phyloP scores from a whole-genome alignment of 306 rosid genomes.

The Dryas octopetala region DNA sequence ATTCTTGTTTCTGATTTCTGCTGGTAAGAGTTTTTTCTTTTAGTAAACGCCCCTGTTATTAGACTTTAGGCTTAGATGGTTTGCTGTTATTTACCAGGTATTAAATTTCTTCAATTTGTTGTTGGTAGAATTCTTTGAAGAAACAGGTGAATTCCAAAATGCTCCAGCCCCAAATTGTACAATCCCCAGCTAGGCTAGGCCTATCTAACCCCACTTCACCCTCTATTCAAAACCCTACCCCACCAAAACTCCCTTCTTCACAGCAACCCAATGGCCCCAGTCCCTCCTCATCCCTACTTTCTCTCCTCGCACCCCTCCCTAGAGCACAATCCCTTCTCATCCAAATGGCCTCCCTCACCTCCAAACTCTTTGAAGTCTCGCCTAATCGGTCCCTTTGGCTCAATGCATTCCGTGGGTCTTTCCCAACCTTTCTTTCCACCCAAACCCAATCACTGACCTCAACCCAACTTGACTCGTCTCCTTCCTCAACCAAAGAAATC shows the following conservation, averaged over 20 bases:
- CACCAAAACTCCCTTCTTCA: slow-evolving; percentile 66
- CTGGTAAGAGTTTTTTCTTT: slow-evolving; percentile 7
- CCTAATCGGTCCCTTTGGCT: slow-evolving; percentile 76
- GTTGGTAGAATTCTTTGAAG: neutral
- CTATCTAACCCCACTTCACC: slow-evolving; percentile 80
- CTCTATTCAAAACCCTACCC: slow-evolving; percentile 62
- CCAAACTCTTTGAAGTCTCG: slow-evolving; percentile 74
- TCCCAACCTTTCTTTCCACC: slow-evolving; percentile 74
- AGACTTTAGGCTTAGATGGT: neutral
- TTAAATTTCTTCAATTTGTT: neutral
- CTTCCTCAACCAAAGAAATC: slow-evolving; percentile 69
- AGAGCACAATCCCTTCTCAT: slow-evolving; percentile 77
- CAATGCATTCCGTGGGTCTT: slow-evolving; percentile 69
- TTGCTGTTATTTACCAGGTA: neutral
- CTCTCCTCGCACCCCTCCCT: slow-evolving; percentile 88
- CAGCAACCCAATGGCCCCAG: slow-evolving; percentile 28
- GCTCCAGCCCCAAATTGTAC: slow-evolving; percentile 80
- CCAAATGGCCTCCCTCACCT: slow-evolving; percentile 80
- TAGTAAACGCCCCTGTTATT: neutral
- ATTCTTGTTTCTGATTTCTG: neutral
- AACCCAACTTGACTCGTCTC: slow-evolving; percentile 43
- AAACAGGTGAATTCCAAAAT: slow-evolving; percentile 30
- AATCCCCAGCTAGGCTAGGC: slow-evolving; percentile 87
- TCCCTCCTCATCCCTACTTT: slow-evolving; percentile 52
- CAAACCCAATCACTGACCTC: slow-evolving; percentile 43